Percentiles rank a stretch among this genome's conserved stretches.
Evolutionary conservation across 805 yeast species (phyloP).

Genomic region (Metschnikowia similis): DNA sequence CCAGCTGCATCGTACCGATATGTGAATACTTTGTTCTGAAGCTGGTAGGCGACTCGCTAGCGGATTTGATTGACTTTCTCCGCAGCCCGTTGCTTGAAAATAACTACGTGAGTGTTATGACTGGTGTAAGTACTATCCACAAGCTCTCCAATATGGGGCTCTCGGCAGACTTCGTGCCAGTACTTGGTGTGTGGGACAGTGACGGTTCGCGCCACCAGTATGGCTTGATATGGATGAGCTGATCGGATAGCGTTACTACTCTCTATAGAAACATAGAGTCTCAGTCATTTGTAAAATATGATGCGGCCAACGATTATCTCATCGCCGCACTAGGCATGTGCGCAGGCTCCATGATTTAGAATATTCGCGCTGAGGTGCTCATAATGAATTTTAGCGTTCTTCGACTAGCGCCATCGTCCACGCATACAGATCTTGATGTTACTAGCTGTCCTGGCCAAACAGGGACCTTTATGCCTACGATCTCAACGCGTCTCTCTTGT

Average conservation of each 20-base stretch:
- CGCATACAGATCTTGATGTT: not conserved
- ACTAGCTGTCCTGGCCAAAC: not conserved
- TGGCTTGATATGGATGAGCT: conserved; percentile 12
- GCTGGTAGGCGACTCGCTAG: conserved; percentile 5
- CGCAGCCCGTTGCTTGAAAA: conserved; percentile 4
- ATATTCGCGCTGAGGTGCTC: conserved; percentile 4
- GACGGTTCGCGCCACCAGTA: conserved; percentile 7
- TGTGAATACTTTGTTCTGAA: conserved; percentile 5
- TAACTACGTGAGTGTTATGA: conserved; percentile 10
- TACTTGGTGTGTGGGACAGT: conserved; percentile 12
- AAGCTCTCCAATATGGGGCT: conserved; percentile 10
- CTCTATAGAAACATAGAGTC: too few species aligned
- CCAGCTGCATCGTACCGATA: conserved; percentile 1
- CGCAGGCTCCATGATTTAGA: not conserved
- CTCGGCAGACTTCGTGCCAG: conserved; percentile 18
- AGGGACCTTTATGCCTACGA: conserved; percentile 3
- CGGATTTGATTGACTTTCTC: conserved; percentile 10
- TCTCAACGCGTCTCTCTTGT: not conserved
- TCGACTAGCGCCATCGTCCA: not conserved
- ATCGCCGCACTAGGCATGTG: not conserved
- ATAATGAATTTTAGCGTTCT: not conserved
- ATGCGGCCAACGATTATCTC: not conserved
- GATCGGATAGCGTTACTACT: not conserved
- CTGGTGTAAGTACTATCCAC: conserved; percentile 8
- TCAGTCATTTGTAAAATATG: not conserved